phyloP scores from a whole-genome alignment of 1,139 yeast species.

The Maudiozyma humilis region DNA sequence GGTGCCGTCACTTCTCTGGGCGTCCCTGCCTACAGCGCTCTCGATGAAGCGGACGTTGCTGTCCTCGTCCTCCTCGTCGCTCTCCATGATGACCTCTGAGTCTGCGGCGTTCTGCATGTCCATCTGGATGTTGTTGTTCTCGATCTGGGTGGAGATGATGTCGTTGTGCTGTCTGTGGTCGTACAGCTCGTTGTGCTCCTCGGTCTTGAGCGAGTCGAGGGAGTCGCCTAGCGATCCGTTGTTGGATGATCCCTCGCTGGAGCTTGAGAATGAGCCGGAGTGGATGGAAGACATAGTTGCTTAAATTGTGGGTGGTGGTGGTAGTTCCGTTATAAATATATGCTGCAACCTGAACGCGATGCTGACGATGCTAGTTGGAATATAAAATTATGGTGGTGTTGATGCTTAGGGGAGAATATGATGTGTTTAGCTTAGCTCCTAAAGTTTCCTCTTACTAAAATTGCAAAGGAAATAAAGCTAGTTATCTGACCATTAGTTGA shows the following conservation, averaged over 20 bases:
- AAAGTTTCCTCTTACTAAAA: conserved; percentile 1
- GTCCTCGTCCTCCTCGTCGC: conserved; percentile 1
- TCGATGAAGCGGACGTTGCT: neutral
- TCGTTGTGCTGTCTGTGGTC: conserved; percentile 51
- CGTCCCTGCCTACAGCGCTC: neutral
- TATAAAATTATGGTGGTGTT: too few species aligned
- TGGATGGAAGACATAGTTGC: conserved; percentile 7
- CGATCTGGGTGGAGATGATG: conserved; percentile 13
- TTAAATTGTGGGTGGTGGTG: too few species aligned
- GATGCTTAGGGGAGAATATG: too few species aligned
- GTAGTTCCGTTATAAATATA: neutral
- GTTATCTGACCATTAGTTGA: conserved; percentile 3
- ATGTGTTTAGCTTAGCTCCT: neutral
- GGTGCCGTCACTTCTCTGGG: neutral
- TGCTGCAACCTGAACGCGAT: too few species aligned
- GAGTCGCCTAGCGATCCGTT: conserved; percentile 23
- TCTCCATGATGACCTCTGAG: conserved; percentile 1
- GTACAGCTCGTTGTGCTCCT: conserved; percentile 40
- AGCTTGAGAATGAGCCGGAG: conserved; percentile 3
- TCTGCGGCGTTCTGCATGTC: neutral
- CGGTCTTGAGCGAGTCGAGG: conserved; percentile 33
- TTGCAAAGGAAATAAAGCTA: neutral
- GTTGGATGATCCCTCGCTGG: conserved; percentile 15
- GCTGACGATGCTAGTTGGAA: too few species aligned
- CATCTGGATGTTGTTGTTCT: conserved; percentile 2